phyloP scores from a whole-genome alignment of 345 rosid species.

The Citrus medica region DNA sequence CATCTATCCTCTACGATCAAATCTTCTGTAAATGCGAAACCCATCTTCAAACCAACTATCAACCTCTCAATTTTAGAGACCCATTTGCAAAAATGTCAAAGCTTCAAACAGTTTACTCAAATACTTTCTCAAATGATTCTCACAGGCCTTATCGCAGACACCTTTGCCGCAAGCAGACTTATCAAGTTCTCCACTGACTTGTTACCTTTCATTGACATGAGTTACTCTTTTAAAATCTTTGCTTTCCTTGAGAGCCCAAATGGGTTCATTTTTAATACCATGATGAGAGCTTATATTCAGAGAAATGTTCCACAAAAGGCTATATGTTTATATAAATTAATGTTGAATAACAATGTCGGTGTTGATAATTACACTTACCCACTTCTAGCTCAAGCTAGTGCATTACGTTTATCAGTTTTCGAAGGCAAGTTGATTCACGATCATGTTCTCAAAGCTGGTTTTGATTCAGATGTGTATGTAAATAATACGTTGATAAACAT shows the following conservation, averaged over 20 bases:
- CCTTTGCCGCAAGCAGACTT: constrained; percentile 45
- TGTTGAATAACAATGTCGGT: constrained; percentile 30
- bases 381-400: constrained; percentile 41
- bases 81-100: constrained; percentile 33
- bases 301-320: constrained; percentile 29
- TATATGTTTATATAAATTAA: constrained; percentile 35
- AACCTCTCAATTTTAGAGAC: constrained; percentile 36
- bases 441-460: constrained; percentile 43
- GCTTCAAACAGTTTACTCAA: constrained; percentile 43
- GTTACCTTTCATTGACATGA: constrained; percentile 25
- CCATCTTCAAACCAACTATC: constrained; percentile 23
- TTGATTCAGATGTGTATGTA: constrained; percentile 43
- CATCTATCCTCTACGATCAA: constrained; percentile 6
- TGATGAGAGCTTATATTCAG: constrained; percentile 46
- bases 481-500: constrained; percentile 45
- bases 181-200: constrained; percentile 43
- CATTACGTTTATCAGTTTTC: constrained; percentile 28
- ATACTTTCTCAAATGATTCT: constrained; percentile 48
- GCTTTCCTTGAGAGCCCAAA: constrained; percentile 34
- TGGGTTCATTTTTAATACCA: constrained; percentile 44
- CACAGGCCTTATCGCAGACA: constrained; percentile 42
- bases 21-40: constrained; percentile 5
- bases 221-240: constrained; percentile 37
- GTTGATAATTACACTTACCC: constrained; percentile 54
- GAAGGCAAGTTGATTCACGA: constrained; percentile 48